phyloP scores from a whole-genome alignment of 805 yeast genomes.

The Cyberlindnera mississippiensis region DNA sequence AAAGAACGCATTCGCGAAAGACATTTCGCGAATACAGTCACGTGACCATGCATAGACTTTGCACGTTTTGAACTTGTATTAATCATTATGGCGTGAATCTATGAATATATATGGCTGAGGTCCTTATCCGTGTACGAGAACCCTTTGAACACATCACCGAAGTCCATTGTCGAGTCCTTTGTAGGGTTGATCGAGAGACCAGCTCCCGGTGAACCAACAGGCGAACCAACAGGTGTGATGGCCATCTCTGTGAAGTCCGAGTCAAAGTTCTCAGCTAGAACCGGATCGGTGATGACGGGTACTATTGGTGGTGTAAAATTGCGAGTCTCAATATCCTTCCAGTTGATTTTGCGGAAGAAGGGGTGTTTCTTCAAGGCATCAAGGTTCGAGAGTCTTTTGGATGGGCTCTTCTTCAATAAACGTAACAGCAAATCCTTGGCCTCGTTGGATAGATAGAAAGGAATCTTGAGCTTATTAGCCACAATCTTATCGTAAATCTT shows the following conservation, averaged over 20 bases:
- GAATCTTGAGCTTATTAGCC: constrained; percentile 62
- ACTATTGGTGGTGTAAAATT: constrained; percentile 66
- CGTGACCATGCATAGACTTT: no score
- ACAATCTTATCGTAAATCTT: constrained; percentile 71
- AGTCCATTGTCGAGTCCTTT: constrained; percentile 1
- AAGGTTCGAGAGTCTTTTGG: constrained; percentile 56
- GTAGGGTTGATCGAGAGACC: constrained; percentile 12
- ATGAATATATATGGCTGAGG: constrained; percentile 21
- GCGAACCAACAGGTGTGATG: constrained; percentile 31
- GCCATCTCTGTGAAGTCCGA: constrained; percentile 71
- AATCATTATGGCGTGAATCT: background rate
- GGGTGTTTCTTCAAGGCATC: constrained; percentile 60
- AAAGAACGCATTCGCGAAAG: no score
- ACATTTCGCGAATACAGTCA: no score
- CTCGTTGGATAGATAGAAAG: constrained; percentile 72
- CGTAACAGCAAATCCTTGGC: constrained; percentile 72
- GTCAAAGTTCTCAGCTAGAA: constrained; percentile 80
- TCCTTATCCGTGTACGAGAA: constrained; percentile 39
- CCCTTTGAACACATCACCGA: constrained; percentile 35
- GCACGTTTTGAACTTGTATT: no score
- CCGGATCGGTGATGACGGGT: constrained; percentile 81
- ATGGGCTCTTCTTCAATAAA: constrained; percentile 64
- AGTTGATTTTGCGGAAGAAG: constrained; percentile 72
- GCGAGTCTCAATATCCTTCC: constrained; percentile 51
- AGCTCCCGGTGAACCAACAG: constrained; percentile 20